Conservation (phyloP, 768 basidiomycete species). For the Xerocomus potaroensis region DNA sequence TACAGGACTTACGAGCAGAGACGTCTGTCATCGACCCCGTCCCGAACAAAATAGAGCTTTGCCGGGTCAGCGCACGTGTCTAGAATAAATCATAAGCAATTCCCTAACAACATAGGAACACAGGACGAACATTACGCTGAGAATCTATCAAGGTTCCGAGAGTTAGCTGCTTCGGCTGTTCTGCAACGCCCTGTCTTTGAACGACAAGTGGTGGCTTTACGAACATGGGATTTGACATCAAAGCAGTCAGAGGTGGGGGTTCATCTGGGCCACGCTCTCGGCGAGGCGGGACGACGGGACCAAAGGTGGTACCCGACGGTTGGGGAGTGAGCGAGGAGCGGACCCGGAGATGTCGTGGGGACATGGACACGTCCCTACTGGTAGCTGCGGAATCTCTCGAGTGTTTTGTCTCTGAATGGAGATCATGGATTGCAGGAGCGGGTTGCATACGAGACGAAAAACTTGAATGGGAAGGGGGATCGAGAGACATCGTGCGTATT, state of each 20-base stretch:
- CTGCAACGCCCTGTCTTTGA: constrained; percentile 20
- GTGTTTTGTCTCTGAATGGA: constrained; percentile 21
- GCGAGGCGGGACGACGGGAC: constrained; percentile 37
- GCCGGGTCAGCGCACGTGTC: constrained; percentile 48
- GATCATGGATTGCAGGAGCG: constrained; percentile 34
- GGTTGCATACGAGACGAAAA: constrained; percentile 24
- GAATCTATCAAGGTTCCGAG: constrained; percentile 57
- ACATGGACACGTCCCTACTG: constrained; percentile 42
- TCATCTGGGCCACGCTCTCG: constrained; percentile 55
- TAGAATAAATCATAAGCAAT: constrained; percentile 21
- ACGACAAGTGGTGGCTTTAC: constrained; percentile 51
- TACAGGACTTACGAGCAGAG: constrained; percentile 28
- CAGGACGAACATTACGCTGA: constrained; percentile 47
- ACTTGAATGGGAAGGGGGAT: constrained; percentile 44
- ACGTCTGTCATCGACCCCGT: constrained; percentile 33
- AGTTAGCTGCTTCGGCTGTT: constrained; percentile 38
- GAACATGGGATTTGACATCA: constrained; percentile 65
- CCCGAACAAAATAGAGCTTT: constrained; percentile 50
- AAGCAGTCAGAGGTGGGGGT: constrained; percentile 60
- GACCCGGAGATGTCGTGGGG: constrained; percentile 48
- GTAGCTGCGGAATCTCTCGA: constrained; percentile 16
- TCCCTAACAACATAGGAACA: not conserved
- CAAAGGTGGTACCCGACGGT: constrained; percentile 42
- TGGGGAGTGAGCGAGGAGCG: constrained; percentile 71
- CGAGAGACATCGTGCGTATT: constrained; percentile 69